Evolutionary conservation across 1,284 basidiomycete genomes (phyloP), one percentile per base, ranked within the genome.

Genomic region (Ceratobasidium sp.): DNA sequence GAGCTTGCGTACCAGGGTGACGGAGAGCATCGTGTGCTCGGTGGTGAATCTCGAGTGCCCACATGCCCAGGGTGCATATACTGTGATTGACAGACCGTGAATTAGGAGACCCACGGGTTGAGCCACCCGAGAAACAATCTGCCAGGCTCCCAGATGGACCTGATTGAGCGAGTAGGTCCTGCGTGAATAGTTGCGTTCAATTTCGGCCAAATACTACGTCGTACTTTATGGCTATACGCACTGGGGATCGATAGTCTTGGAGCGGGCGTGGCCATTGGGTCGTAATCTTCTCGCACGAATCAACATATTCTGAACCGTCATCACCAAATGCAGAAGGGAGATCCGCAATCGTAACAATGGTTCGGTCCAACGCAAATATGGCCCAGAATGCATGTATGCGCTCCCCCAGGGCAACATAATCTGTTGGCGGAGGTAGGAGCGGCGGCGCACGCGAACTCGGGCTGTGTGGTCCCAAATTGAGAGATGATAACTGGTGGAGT

Each of bases 301-400:
- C 64, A 43, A 67, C 50, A 43, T 43, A 4, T 23, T 23, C 64
- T 10, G 48, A 53, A 12, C 50, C 50, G 28, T 67, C 64, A 23
- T 67, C 64, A 4, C 64, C 64, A 67, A 67, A 67, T 6, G 64
- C 28, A 3, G 64, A 67, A 12, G 64, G 64, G 1, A 67, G 50
- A 14, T 45, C 64, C 3, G 48, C 32, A 9, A 67, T 36, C 10
- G 50, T 34, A 1, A n/a, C 34, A 28, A 67, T 23, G 36, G 64
- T 67, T 9, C 64, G 48, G 18, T 55, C 64, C 10, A 67, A 32
- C 8, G 21, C n/a, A 43, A 53, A 55, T 21, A 67, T 67, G 28
- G 32, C 36, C 64, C 64, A 67, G 36, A 67, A 53, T 8, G 64
- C 64, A 43, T 67, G 64, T 67, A 67, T 67, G 64, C 64, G 64